phyloP scores from a whole-genome alignment of 148 eudicot species.

The Bassia scoparia region DNA sequence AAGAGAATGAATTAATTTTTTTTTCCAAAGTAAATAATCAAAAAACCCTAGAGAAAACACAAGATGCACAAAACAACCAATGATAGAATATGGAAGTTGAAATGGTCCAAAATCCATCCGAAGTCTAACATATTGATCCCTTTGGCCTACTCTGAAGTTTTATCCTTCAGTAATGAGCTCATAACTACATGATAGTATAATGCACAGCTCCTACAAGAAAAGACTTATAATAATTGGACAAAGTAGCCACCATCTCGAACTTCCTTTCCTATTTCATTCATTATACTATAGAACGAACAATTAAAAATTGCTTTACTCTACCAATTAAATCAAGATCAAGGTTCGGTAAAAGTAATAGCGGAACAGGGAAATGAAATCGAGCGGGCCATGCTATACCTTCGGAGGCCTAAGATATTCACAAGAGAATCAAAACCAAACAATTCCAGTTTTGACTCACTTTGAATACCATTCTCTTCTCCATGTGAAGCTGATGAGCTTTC shows the following conservation, averaged over 20 bases:
- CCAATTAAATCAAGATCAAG: background rate
- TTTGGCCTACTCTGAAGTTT: background rate
- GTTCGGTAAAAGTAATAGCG: background rate
- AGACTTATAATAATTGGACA: too few relatives aligned
- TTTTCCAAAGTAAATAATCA: background rate
- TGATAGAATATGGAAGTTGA: background rate
- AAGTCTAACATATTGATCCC: background rate
- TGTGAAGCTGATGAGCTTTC: slow-evolving; percentile 48
- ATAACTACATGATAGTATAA: background rate
- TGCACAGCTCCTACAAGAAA: too few relatives aligned
- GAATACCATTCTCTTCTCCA: slow-evolving; percentile 50
- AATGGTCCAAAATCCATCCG: background rate
- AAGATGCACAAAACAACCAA: background rate
- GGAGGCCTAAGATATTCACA: slow-evolving; percentile 90
- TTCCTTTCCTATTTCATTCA: too few relatives aligned
- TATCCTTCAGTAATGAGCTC: background rate
- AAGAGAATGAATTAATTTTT: background rate
- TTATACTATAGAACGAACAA: too few relatives aligned
- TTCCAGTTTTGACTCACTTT: slow-evolving; percentile 81
- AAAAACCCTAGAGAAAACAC: background rate
- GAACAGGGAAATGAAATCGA: background rate
- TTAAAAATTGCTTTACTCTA: background rate
- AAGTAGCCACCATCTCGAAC: too few relatives aligned
- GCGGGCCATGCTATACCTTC: slow-evolving; percentile 48
- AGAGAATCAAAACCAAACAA: slow-evolving; percentile 99